phyloP scores from a whole-genome alignment of 306 rosid genomes.

The Glycyrrhiza uralensis region DNA sequence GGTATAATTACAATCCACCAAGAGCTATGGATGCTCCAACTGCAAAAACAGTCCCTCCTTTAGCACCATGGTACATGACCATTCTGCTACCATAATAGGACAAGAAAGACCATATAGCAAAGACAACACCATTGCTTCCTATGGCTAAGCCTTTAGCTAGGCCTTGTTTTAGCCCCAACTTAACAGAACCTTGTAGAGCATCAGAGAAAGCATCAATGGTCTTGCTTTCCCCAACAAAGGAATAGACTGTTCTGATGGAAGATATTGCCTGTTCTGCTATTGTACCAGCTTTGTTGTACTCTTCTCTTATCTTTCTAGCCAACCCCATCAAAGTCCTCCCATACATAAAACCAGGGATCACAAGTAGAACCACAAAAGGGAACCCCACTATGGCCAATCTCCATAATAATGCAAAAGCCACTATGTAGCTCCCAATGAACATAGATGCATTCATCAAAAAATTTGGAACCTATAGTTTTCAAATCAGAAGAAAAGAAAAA shows the following conservation, averaged over 20 bases:
- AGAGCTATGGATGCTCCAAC: constrained; percentile 76
- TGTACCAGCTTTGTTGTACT: constrained; percentile 63
- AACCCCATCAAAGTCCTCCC: constrained; percentile 72
- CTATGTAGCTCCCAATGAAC: constrained; percentile 75
- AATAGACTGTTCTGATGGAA: constrained; percentile 80
- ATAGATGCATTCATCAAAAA: constrained; percentile 58
- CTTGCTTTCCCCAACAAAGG: constrained; percentile 76
- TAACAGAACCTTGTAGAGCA: constrained; percentile 62
- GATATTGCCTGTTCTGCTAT: constrained; percentile 87
- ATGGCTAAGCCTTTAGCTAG: constrained; percentile 86
- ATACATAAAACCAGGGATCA: constrained; percentile 81
- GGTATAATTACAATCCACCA: constrained; percentile 73
- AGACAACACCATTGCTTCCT: constrained; percentile 83
- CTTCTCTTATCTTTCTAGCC: constrained; percentile 64
- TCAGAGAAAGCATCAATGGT: constrained; percentile 62
- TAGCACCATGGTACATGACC: constrained; percentile 89
- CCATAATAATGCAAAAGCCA: constrained; percentile 69
- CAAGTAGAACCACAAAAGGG: constrained; percentile 65
- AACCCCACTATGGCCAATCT: constrained; percentile 71
- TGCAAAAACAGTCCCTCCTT: constrained; percentile 80
- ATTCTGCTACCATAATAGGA: constrained; percentile 73
- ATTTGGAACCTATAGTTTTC: constrained; percentile 60
- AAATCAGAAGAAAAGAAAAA: not conserved
- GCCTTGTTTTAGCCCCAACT: constrained; percentile 81
- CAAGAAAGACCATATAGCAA: constrained; percentile 90